Percentiles rank a stretch among this genome's conserved stretches.
phyloP scores from a whole-genome alignment of 164 flowering plant genomes.

The Taxillus chinensis region DNA sequence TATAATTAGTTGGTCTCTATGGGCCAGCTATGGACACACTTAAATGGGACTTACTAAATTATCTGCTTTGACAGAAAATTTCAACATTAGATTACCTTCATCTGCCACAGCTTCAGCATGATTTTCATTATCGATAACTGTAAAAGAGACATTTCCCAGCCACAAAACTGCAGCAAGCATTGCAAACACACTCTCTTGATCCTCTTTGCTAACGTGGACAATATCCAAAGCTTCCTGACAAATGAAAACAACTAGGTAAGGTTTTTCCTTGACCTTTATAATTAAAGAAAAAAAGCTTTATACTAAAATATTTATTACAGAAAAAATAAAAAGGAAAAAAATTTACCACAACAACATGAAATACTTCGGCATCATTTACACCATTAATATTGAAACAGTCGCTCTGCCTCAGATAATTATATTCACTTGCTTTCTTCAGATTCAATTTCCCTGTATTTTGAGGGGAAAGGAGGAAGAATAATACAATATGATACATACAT shows the following conservation, averaged over 20 bases:
- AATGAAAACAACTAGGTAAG: not conserved
- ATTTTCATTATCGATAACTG: slow-evolving; percentile 80
- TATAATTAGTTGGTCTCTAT: no score
- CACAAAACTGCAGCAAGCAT: slow-evolving; percentile 97
- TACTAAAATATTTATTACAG: not conserved
- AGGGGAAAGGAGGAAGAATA: slow-evolving; percentile 1
- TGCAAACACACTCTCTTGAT: slow-evolving; percentile 83
- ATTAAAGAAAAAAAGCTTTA: not conserved
- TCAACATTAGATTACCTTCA: slow-evolving; percentile 47
- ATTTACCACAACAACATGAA: slow-evolving; percentile 58
- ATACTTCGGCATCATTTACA: slow-evolving; percentile 86
- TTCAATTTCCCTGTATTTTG: slow-evolving; percentile 62
- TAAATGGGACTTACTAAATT: no score
- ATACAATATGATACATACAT: not conserved
- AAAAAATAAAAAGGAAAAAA: slow-evolving; percentile 3
- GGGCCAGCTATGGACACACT: no score
- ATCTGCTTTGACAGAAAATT: no score
- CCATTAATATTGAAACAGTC: slow-evolving; percentile 63
- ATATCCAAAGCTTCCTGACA: slow-evolving; percentile 87
- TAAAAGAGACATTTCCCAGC: slow-evolving; percentile 88
- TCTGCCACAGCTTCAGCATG: slow-evolving; percentile 83
- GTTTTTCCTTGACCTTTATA: not conserved
- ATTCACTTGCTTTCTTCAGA: slow-evolving; percentile 59
- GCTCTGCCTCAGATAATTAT: slow-evolving; percentile 85
- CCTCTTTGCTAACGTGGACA: slow-evolving; percentile 86